Conservation (phyloP, 176 grass and related monocot species). For the Rhynchospora tenuis region DNA sequence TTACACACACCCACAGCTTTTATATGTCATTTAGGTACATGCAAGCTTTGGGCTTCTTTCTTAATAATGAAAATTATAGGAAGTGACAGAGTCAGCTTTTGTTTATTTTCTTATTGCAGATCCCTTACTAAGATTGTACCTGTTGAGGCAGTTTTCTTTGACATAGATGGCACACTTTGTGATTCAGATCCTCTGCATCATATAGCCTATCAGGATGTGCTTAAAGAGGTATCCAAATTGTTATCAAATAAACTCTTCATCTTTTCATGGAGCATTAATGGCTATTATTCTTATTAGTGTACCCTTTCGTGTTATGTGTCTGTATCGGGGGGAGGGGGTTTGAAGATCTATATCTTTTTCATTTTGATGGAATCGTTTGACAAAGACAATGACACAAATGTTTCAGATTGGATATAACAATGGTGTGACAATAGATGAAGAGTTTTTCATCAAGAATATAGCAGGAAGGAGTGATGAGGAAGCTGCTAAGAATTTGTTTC, state of each 20-base stretch:
- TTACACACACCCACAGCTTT: neutral
- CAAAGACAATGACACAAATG: neutral
- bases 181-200: constrained; percentile 92
- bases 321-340: neutral
- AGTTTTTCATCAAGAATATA: constrained; percentile 91
- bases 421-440: constrained; percentile 66
- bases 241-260: neutral
- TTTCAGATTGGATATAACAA: constrained; percentile 94
- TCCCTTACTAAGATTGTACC: constrained; percentile 45
- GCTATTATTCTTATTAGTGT: neutral
- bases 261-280: neutral
- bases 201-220: constrained; percentile 69
- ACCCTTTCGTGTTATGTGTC: neutral
- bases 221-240: constrained; percentile 46
- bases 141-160: constrained; percentile 75
- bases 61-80: neutral
- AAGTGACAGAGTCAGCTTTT: neutral
- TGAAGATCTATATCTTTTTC: neutral
- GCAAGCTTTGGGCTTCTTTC: neutral
- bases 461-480: constrained; percentile 75
- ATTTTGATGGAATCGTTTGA: neutral
- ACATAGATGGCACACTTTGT: constrained; percentile 85
- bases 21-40: neutral
- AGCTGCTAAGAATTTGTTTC: constrained; percentile 66
- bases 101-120: constrained; percentile 26